Evolutionary conservation across 345 rosid genomes (phyloP), one percentile per base, ranked within the genome.

Genomic region (Ailanthus altissimus): DNA sequence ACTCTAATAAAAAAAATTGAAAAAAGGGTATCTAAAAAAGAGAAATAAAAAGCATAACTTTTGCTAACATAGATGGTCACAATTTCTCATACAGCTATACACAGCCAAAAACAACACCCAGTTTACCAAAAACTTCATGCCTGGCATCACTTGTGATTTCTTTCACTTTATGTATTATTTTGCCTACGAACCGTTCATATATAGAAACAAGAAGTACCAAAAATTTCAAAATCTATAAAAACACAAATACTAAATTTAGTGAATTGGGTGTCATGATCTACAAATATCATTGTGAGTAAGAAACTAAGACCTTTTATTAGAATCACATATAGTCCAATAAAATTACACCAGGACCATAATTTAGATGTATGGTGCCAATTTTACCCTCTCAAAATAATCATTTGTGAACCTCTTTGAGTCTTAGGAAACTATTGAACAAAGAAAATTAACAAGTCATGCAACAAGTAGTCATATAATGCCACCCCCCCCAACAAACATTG

Each of bases 11-110:
- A 67, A 38, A 56, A 43, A 13, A 8, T 53, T 47, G 0, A 0
- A n/a, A 32, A 26, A n/a, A n/a, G n/a, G n/a, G 18, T 18, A 12
- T 51, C 56, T 0, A 0, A n/a, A 32, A 26, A n/a, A n/a, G n/a
- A n/a, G 20, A 2, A 5, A 67, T 74, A 77, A 23, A 46, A 15
- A 25, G 0, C 23, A 12, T 23, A 16, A 38, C 53, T 67, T 68
- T 75, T 25, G 25, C 49, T 76, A 66, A 25, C 65, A 64, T 76
- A 42, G 76, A 80, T 76, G 85, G 78, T 66, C 77, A 74, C 75
- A 77, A 40, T 76, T 79, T 20, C 38, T 21, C 72, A 70, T 64
- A 71, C 79, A 82, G 82, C 81, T 75, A 40, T 79, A 28, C 63
- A 6, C 21, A 53, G 20, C 18, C 42, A 53, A 71, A 21, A 12